A percentile compares a stretch with the other conserved stretches of the same genome.
Evolutionary conservation across 192 early-diverging fungal species (phyloP).

Genomic region (Backusella psychrophila): DNA sequence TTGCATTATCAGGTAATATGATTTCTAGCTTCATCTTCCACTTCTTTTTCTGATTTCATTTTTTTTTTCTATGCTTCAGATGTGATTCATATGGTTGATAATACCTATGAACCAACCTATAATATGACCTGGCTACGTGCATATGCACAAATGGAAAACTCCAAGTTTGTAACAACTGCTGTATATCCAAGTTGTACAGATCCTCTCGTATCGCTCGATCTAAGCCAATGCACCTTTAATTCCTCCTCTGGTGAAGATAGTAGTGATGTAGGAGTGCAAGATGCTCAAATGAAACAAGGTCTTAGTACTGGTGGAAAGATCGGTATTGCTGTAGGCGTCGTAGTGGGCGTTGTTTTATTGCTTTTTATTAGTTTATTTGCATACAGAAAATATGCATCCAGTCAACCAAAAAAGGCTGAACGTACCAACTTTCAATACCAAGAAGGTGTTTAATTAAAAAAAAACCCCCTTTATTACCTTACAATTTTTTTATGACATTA

Average conservation of each 20-base stretch:
- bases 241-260: background rate
- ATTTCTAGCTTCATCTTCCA: background rate
- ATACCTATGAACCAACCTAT: conserved; percentile 6
- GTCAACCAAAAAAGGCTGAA: background rate
- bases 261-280: background rate
- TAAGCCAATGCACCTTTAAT: background rate
- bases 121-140: background rate
- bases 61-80: background rate
- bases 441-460: background rate
- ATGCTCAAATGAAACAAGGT: background rate
- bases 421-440: background rate
- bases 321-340: conserved; percentile 7
- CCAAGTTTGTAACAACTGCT: background rate
- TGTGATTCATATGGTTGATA: conserved; percentile 17
- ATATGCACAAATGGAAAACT: background rate
- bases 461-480: no score
- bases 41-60: background rate
- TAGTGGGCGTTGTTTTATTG: conserved; percentile 5
- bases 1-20: background rate
- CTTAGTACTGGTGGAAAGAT: conserved; percentile 1
- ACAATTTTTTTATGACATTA: no score
- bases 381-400: background rate
- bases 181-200: conserved; percentile 10
- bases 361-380: background rate
- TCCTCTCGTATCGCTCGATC: background rate